Evolutionary conservation across 2,329 filamentous ascomycete genomes (phyloP).

Genomic region (Arthrobotrys sinensis): DNA sequence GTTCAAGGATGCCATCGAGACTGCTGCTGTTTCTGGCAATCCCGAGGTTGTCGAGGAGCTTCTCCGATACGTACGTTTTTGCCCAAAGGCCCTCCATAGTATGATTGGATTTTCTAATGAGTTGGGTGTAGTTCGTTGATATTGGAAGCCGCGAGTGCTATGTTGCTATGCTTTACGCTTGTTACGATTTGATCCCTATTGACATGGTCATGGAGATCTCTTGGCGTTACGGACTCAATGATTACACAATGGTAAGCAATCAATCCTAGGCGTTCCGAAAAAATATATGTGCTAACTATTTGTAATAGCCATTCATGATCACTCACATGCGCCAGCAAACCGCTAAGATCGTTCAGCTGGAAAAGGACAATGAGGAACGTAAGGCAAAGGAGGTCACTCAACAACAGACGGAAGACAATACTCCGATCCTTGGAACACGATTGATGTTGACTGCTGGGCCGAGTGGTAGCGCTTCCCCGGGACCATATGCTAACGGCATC

Average conservation of each 20-base stretch:
- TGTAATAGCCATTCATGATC: slow-evolving; percentile 87
- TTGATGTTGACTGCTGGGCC: slow-evolving; percentile 97
- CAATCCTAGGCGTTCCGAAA: not conserved
- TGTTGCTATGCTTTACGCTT: slow-evolving; percentile 99
- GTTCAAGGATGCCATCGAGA: slow-evolving; percentile 99
- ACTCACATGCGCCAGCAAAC: slow-evolving; percentile 95
- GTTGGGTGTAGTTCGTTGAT: slow-evolving; percentile 84
- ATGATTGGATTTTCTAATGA: slow-evolving; percentile 66
- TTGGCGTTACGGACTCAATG: slow-evolving; percentile 92
- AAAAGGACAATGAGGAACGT: slow-evolving; percentile 96
- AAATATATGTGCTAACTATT: slow-evolving; percentile 39
- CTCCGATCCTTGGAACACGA: slow-evolving; percentile 89
- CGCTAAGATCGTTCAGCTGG: slow-evolving; percentile 84
- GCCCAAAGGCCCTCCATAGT: not conserved
- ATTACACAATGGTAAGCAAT: slow-evolving; percentile 85
- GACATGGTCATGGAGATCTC: slow-evolving; percentile 95
- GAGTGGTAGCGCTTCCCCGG: slow-evolving; percentile 73
- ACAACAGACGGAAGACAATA: slow-evolving; percentile 91
- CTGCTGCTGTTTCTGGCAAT: slow-evolving; percentile 91
- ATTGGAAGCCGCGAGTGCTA: slow-evolving; percentile 99
- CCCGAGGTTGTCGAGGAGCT: slow-evolving; percentile 93
- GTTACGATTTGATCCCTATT: slow-evolving; percentile 95
- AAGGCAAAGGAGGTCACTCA: slow-evolving; percentile 80
- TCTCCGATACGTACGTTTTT: slow-evolving; percentile 88
- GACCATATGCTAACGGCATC: slow-evolving; percentile 87